Conservation (phyloP, 1,284 basidiomycete species). For the Calocybe gambosa region DNA sequence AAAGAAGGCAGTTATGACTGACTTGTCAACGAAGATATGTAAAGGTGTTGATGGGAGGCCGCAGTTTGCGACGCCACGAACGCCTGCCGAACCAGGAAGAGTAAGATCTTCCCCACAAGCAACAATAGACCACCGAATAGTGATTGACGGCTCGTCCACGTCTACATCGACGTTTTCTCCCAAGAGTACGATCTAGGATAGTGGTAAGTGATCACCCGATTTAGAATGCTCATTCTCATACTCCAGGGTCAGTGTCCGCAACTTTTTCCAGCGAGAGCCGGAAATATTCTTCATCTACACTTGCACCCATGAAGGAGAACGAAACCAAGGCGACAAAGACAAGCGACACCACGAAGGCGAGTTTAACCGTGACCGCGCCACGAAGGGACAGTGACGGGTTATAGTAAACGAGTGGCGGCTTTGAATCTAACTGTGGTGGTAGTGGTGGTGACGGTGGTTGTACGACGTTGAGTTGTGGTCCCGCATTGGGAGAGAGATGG, state of each 20-base stretch:
- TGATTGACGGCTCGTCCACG: conserved; percentile 50
- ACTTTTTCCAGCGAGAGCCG: conserved; percentile 36
- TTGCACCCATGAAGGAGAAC: conserved; percentile 43
- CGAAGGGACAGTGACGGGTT: conserved; percentile 28
- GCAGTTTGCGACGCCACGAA: conserved; percentile 40
- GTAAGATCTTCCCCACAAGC: conserved; percentile 43
- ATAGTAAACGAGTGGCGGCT: conserved; percentile 14
- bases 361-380: conserved; percentile 31
- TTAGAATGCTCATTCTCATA: conserved; percentile 21
- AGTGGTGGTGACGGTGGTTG: background rate
- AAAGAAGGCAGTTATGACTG: conserved; percentile 13
- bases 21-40: conserved; percentile 48
- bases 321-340: conserved; percentile 44
- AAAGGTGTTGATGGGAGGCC: conserved; percentile 41
- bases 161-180: conserved; percentile 55
- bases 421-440: too few relatives aligned
- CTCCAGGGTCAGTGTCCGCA: conserved; percentile 39
- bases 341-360: conserved; percentile 37
- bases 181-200: conserved; percentile 41
- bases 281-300: conserved; percentile 36
- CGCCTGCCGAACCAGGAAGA: conserved; percentile 43
- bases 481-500: conserved; percentile 24
- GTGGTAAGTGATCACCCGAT: background rate
- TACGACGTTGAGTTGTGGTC: background rate
- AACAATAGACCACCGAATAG: conserved; percentile 52